A percentile compares a stretch with the other conserved stretches of the same genome.
Evolutionary conservation across 2,329 filamentous ascomycete genomes (phyloP).

Genomic region (Alternaria triticimaculans): DNA sequence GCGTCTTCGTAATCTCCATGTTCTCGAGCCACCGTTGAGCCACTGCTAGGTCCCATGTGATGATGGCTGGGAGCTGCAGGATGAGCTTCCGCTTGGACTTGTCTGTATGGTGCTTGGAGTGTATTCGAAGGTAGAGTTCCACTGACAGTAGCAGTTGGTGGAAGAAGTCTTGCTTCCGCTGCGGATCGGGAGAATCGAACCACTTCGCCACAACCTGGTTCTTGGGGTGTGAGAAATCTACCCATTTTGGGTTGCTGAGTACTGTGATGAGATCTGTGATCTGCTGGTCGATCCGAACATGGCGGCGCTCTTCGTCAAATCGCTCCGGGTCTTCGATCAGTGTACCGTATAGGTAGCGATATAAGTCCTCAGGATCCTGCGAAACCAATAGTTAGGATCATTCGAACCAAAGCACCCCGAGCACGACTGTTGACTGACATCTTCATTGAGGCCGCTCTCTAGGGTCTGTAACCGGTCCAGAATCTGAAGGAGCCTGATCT

Average conservation of each 20-base stretch:
- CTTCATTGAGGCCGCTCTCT: constrained; percentile 52
- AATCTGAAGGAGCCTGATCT: constrained; percentile 62
- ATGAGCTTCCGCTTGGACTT: constrained; percentile 70
- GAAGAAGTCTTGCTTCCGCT: constrained; percentile 71
- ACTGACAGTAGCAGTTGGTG: constrained; percentile 77
- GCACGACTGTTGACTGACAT: constrained; percentile 45
- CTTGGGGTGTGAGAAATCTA: constrained; percentile 72
- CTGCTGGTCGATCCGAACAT: constrained; percentile 70
- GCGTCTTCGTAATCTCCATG: constrained; percentile 69
- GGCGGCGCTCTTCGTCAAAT: constrained; percentile 59
- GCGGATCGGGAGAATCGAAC: constrained; percentile 65
- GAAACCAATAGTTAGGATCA: constrained; percentile 43
- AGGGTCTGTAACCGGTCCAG: constrained; percentile 53
- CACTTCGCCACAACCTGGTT: constrained; percentile 78
- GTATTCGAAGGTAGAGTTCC: constrained; percentile 74
- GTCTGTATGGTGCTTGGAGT: constrained; percentile 66
- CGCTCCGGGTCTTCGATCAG: constrained; percentile 73
- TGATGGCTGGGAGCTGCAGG: constrained; percentile 69
- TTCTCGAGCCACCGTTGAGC: constrained; percentile 75
- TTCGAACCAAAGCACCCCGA: constrained; percentile 17
- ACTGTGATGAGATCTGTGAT: constrained; percentile 75
- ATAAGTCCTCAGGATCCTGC: constrained; percentile 50
- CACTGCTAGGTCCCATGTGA: constrained; percentile 76
- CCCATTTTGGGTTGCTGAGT: constrained; percentile 72
- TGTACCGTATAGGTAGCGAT: constrained; percentile 69